A percentile compares a stretch with the other conserved stretches of the same genome.
phyloP scores from a whole-genome alignment of 306 rosid species.

The Rubus parviflorus region DNA sequence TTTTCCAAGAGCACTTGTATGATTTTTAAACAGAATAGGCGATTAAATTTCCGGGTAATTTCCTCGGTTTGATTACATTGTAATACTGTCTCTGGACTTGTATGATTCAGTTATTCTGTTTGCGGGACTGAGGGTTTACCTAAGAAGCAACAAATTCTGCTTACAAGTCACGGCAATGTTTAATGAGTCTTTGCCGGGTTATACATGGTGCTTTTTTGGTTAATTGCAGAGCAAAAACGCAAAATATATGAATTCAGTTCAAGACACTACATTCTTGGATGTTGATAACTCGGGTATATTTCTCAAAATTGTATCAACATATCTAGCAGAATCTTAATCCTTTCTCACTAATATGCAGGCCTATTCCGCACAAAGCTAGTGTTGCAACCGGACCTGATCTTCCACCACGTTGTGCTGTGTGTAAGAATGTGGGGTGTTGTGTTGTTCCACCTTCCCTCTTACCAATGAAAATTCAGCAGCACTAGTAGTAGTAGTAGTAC shows the following conservation, averaged over 20 bases:
- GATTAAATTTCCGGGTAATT: background rate
- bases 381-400: no score
- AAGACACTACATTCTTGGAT: background rate
- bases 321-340: no score
- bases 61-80: constrained; percentile 11
- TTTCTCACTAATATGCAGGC: no score
- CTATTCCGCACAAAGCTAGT: no score
- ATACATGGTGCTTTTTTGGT: background rate
- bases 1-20: background rate
- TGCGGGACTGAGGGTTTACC: background rate
- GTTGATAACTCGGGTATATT: background rate
- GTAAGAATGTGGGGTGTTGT: no score
- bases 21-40: constrained; percentile 17
- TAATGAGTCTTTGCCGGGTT: background rate
- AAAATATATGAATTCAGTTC: no score
- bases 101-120: background rate
- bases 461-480: no score
- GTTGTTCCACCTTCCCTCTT: no score
- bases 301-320: background rate
- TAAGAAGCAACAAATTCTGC: background rate
- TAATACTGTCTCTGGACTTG: background rate
- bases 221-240: background rate
- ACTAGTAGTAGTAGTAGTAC: no score
- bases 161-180: background rate
- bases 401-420: no score